Evolutionary conservation across 441 rosid species (phyloP), one percentile per base, ranked within the genome.

Genomic region (Gossypium trilobum): DNA sequence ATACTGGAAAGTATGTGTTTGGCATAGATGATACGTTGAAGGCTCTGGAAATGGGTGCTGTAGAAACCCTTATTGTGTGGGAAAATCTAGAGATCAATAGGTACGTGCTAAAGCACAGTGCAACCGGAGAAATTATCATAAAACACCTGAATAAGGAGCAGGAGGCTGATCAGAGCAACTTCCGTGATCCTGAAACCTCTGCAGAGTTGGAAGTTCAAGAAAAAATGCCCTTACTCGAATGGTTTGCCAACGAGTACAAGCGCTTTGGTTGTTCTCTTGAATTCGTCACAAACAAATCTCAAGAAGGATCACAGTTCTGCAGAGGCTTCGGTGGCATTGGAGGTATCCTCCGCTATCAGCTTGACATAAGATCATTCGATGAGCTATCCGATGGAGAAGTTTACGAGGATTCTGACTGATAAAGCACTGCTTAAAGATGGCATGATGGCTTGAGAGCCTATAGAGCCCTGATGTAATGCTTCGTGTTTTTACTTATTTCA

Each of bases 31-130:
- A 90, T 68, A 90, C 96, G 2, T 59, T 90, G 70, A 87, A 90
- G 81, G 91, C 93, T 23, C 72, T 90, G 48, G 91, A 86, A 66
- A 87, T 86, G 91, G 95, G 95, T 71, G 95, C 93, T 61, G 90
- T 90, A 2, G 95, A 90, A 76, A 90, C 82, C 56, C 88, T 90
- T 61, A 87, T 90, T 1, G 93, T 90, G 57, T 90, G 96, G 96
- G 96, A 90, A 77, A 88, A 90, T 84, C 86, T 88, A 51, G 96
- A 90, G 77, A 88, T 83, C 22, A 85, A 78, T 71, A 76, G 87
- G 74, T 85, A 83, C 65, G 74, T 77, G 16, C 76, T 87, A 13
- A 87, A 87, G 74, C 82, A 87, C 79, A 75, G 82, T 52, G 25
- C 74, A 2, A 80, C 82, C 0, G 84, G 87, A 39, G 88, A 87